Evolutionary conservation across 2,329 filamentous ascomycete species (phyloP), one percentile per base, ranked within the genome.

Genomic region (Exophiala sp.): DNA sequence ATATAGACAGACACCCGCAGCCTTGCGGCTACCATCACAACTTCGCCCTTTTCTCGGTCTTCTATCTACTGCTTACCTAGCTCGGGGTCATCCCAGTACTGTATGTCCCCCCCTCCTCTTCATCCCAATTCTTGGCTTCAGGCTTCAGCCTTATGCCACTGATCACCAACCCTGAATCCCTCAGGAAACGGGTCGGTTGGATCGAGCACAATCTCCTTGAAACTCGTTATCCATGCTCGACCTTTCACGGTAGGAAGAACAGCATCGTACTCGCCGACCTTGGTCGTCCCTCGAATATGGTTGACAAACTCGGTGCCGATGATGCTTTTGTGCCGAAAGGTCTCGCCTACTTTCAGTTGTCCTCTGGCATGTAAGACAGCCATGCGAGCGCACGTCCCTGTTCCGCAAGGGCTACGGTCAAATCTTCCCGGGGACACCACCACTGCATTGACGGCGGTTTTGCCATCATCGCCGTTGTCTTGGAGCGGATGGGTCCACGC

Each of bases 331-430:
- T 73, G 68, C 2, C 56, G 60, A 46, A 74, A 70, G 0, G 46
- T 58, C 43, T 74, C 66, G 0, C 63, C 67, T 1, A 65, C 64
- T 1, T 62, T 50, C 2, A 75, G 55, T 37, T 67, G 55, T 1
- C 70, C 70, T 14, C 66, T 63, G 1, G 68, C 69, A 58, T 74
- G 68, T 18, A 75, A 48, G 1, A 73, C 63, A 0, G 72, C 72
- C 53, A 75, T 61, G 10, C 72, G 62, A 2, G 72, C 70, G 51
- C 63, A 70, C 0, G 68, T 73, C 1, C 72, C 72, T 1, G 70
- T 74, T 6, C 73, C 73, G 43, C 71, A 73, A 1, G 71, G 72
- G 50, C 71, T 73, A 14, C 71, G 58, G 53, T 75, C 73, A 22
- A 73, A 65, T n/a, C 72, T 58, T 0, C 72, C 71, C 0, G 72